Conservation (phyloP, 352 stramenopile species). For the Achlya hypogyna region DNA sequence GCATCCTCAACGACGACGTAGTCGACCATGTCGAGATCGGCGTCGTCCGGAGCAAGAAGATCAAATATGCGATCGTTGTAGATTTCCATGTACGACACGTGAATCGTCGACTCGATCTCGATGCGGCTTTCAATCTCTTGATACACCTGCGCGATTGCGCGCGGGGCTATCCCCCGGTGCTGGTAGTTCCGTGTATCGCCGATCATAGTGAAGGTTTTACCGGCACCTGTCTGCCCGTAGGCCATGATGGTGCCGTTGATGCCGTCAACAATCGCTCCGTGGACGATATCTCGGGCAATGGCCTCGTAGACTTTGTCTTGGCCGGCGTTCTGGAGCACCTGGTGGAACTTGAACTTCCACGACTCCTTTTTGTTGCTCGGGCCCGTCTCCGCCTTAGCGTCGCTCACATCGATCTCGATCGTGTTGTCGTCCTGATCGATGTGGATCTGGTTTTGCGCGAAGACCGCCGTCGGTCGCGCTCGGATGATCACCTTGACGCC, state of each 20-base stretch:
- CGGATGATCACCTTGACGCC: slow-evolving; percentile 81
- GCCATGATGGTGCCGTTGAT: slow-evolving; percentile 83
- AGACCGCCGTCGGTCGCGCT: slow-evolving; percentile 64
- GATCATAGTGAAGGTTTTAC: slow-evolving; percentile 90
- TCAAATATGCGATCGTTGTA: slow-evolving; percentile 95
- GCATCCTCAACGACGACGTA: slow-evolving; percentile 82
- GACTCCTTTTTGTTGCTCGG: slow-evolving; percentile 74
- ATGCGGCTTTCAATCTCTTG: slow-evolving; percentile 83
- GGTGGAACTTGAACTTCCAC: slow-evolving; percentile 88
- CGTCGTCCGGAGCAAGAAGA: slow-evolving; percentile 41
- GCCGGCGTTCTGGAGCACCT: slow-evolving; percentile 86
- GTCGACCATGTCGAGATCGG: slow-evolving; percentile 29
- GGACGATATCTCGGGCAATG: slow-evolving; percentile 82
- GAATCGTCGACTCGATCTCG: slow-evolving; percentile 81
- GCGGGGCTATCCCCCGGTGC: slow-evolving; percentile 82
- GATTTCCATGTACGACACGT: slow-evolving; percentile 93
- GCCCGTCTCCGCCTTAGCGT: slow-evolving; percentile 18
- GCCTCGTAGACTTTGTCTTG: slow-evolving; percentile 88
- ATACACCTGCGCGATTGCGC: slow-evolving; percentile 83
- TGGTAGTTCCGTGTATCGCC: slow-evolving; percentile 87
- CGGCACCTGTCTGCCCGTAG: slow-evolving; percentile 83
- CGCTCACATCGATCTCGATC: slow-evolving; percentile 45
- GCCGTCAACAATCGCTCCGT: slow-evolving; percentile 79
- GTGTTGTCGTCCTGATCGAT: slow-evolving; percentile 70
- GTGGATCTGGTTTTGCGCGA: slow-evolving; percentile 63